Base-by-base conservation (phyloP, 1,284 basidiomycete species). In the Abortiporus biennis region DNA sequence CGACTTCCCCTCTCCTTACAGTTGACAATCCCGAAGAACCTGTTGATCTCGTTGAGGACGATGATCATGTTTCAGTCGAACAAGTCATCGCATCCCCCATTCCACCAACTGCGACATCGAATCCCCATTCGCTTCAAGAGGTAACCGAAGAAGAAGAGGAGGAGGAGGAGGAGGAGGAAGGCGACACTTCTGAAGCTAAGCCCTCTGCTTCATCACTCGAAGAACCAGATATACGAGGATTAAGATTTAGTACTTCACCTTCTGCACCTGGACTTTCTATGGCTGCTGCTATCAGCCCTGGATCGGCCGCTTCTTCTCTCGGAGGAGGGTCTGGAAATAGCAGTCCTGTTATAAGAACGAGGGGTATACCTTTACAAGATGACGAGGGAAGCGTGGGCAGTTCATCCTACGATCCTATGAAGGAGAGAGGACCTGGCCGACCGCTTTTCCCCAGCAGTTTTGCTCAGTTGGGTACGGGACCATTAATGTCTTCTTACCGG, bases 391-490 rank as follows among this genome's bases (percentile, higher is more conserved):
- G n/a, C n/a, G n/a, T n/a, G n/a, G n/a, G n/a, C n/a, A n/a, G n/a
- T n/a, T n/a, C n/a, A n/a, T n/a, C n/a, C n/a, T 61, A 61, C 44
- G 59, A 61, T 40, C 48, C 56, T 9, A 47, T 54, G 27, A 72
- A 67, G 11, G 77, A 82, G 51, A 70, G 80, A 12, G 63, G 61
- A 1, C 72, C 77, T 1, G 80, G 80, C 0, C 73, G 77, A 47
- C 82, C 83, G 6, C 60, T 85, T 9, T 85, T 85, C 60, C 80
- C 77, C 17, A 61, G 58, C 47, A 59, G 51, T 55, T 85, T 85
- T 59, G 74, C 81, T 30, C 68, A 73, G 43, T 60, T 85, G 47
- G 71, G 74, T 20, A 50, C 68, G 16, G 70, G 69, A 20, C 80
- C 80, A 27, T 80, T 78, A 11, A 59, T 84, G 51, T 61, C 65